phyloP scores from a whole-genome alignment of 2,329 filamentous ascomycete genomes.

The Cylindrodendrum hubeiense region DNA sequence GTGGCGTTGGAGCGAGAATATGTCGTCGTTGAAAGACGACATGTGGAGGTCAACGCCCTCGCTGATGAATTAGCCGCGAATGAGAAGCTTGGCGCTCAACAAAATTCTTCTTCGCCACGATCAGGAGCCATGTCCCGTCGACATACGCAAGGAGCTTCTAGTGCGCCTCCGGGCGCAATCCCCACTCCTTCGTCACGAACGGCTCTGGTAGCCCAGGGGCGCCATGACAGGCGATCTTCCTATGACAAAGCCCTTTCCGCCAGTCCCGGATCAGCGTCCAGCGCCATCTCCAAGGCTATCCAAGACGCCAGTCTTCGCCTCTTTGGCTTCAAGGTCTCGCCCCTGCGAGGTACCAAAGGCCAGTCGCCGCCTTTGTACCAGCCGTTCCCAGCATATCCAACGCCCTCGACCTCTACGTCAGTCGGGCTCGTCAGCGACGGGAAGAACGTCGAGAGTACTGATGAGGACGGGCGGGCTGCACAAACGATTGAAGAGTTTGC shows the following conservation, averaged over 20 bases:
- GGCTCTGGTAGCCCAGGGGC: slow-evolving; percentile 79
- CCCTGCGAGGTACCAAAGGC: slow-evolving; percentile 72
- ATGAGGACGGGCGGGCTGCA: slow-evolving; percentile 84
- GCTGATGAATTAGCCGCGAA: slow-evolving; percentile 94
- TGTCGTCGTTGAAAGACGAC: slow-evolving; percentile 93
- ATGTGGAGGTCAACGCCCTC: slow-evolving; percentile 96
- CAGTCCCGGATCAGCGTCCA: slow-evolving; percentile 79
- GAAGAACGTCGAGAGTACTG: slow-evolving; percentile 66
- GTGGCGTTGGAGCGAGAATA: slow-evolving; percentile 94
- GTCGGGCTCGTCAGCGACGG: slow-evolving; percentile 76
- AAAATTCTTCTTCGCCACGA: slow-evolving; percentile 64
- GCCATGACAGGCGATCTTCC: slow-evolving; percentile 82
- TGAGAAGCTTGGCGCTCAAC: slow-evolving; percentile 67
- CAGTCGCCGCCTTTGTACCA: slow-evolving; percentile 83
- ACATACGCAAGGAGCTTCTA: slow-evolving; percentile 79
- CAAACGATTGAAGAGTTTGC: slow-evolving; percentile 92
- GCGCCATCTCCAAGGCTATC: slow-evolving; percentile 93
- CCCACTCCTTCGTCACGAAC: slow-evolving; percentile 76
- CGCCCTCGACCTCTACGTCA: slow-evolving; percentile 68
- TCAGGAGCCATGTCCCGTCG: slow-evolving; percentile 77
- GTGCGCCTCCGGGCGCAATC: slow-evolving; percentile 77
- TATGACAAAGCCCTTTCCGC: slow-evolving; percentile 83
- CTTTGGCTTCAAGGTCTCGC: slow-evolving; percentile 78
- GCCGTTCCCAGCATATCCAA: slow-evolving; percentile 87
- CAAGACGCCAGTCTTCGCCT: slow-evolving; percentile 88